These are phyloP conservation scores for Seiridium cupressi DNA, from an alignment of 2,329 filamentous ascomycete species.

Conservation along the genomic window DNA sequence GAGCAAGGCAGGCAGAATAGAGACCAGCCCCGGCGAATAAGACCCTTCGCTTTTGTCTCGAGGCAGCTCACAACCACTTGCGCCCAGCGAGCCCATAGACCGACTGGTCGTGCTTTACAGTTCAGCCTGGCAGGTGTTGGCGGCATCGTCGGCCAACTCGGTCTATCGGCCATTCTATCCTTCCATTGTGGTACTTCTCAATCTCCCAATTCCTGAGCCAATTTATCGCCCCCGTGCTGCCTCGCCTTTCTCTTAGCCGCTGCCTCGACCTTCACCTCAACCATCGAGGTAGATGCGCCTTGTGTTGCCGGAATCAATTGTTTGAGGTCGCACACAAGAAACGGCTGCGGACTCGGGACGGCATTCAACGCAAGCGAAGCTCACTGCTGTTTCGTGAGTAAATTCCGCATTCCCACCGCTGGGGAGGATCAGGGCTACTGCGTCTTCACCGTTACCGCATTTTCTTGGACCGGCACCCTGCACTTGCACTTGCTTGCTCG, in stretches of 20 bases:
- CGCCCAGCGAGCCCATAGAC: background rate
- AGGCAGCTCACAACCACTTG: background rate
- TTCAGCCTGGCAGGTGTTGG: conserved; percentile 2
- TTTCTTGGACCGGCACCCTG: background rate
- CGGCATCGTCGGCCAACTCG: background rate
- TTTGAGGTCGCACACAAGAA: background rate
- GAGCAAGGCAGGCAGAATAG: conserved; percentile 9
- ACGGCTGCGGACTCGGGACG: background rate
- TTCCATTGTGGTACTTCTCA: background rate
- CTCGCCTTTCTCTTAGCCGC: background rate
- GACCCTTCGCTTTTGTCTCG: background rate
- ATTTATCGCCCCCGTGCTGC: background rate
- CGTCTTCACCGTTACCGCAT: background rate
- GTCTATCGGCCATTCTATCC: background rate
- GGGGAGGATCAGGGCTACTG: background rate
- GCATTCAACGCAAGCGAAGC: background rate
- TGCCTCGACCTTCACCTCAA: background rate
- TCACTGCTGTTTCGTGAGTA: background rate
- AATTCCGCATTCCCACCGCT: background rate
- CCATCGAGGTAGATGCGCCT: background rate
- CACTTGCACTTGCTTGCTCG: background rate
- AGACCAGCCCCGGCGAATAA: conserved; percentile 1
- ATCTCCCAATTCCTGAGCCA: background rate
- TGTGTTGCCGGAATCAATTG: background rate
- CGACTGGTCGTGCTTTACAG: conserved; percentile 1